Conservation (phyloP, 495 filamentous ascomycete species). For the Sphaerosporella brunnea region DNA sequence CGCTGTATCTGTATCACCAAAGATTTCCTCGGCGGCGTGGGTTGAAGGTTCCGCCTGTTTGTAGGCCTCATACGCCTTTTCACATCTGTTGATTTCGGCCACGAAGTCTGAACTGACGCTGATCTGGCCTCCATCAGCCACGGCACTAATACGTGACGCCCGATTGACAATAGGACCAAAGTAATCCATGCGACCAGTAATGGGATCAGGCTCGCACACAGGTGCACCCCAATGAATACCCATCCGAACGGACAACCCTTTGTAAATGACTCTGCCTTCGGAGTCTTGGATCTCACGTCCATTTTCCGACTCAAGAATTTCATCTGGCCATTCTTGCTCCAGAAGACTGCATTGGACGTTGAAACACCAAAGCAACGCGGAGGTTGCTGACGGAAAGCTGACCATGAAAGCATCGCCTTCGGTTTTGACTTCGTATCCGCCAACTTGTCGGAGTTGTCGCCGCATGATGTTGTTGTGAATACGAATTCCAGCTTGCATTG, state of each 20-base stretch:
- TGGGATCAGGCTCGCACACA: slow-evolving; percentile 84
- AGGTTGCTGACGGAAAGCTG: slow-evolving; percentile 85
- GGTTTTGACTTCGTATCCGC: slow-evolving; percentile 97
- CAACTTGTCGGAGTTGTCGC: slow-evolving; percentile 77
- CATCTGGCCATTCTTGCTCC: slow-evolving; percentile 77
- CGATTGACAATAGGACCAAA: slow-evolving; percentile 99
- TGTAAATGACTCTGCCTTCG: slow-evolving; percentile 78
- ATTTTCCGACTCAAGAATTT: slow-evolving; percentile 71
- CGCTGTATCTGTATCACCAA: slow-evolving; percentile 52
- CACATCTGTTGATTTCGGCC: slow-evolving; percentile 76
- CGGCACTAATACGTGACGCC: slow-evolving; percentile 75
- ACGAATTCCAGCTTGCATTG: slow-evolving; percentile 90
- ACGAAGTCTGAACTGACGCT: slow-evolving; percentile 94
- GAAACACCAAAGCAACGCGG: slow-evolving; percentile 88
- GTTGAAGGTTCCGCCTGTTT: slow-evolving; percentile 49
- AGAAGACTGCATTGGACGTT: slow-evolving; percentile 76
- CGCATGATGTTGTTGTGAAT: slow-evolving; percentile 93
- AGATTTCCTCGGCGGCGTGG: slow-evolving; percentile 45
- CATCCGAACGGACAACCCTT: slow-evolving; percentile 89
- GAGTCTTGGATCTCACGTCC: slow-evolving; percentile 66
- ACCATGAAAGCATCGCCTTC: slow-evolving; percentile 99
- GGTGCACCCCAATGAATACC: slow-evolving; percentile 89
- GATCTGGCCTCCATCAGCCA: slow-evolving; percentile 94
- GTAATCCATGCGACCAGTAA: slow-evolving; percentile 97
- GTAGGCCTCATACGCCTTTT: slow-evolving; percentile 47